Percentiles rank a stretch among this genome's conserved stretches.
Conservation (phyloP, 2,329 filamentous ascomycete genomes). For the Canariomyces notabilis region DNA sequence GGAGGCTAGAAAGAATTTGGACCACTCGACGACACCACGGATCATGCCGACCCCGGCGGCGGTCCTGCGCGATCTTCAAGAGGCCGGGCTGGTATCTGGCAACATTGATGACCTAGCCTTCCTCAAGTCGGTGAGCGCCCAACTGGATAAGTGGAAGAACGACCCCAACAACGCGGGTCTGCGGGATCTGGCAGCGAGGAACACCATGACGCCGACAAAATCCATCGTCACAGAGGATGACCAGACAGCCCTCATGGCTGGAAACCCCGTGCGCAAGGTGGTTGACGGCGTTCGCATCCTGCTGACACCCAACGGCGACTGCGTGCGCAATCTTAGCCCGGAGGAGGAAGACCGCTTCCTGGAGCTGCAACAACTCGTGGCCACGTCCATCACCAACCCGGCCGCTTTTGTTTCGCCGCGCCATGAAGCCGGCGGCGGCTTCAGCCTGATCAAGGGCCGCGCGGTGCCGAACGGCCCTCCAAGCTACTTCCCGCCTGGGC, state of each 20-base stretch:
- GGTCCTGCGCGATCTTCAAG: conserved; percentile 37
- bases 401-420: conserved; percentile 52
- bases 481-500: conserved; percentile 52
- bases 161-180: conserved; percentile 13
- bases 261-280: conserved; percentile 56
- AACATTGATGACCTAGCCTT: conserved; percentile 35
- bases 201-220: conserved; percentile 38
- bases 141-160: conserved; percentile 31
- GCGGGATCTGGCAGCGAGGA: conserved; percentile 19
- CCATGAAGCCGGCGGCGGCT: conserved; percentile 52
- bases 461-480: conserved; percentile 61
- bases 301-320: conserved; percentile 71
- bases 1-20: conserved; percentile 7
- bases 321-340: conserved; percentile 63
- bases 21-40: conserved; percentile 11
- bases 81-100: conserved; percentile 31
- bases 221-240: conserved; percentile 50
- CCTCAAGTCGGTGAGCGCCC: conserved; percentile 34
- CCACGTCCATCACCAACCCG: conserved; percentile 45
- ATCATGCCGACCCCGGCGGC: conserved; percentile 30
- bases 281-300: conserved; percentile 63
- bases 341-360: conserved; percentile 68
- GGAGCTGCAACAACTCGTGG: conserved; percentile 58
- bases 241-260: conserved; percentile 49
- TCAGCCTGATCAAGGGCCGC: conserved; percentile 58